These are phyloP conservation scores for Pezicula radicicola DNA, from an alignment of 2,329 filamentous ascomycete species.

Conservation along the genomic window DNA sequence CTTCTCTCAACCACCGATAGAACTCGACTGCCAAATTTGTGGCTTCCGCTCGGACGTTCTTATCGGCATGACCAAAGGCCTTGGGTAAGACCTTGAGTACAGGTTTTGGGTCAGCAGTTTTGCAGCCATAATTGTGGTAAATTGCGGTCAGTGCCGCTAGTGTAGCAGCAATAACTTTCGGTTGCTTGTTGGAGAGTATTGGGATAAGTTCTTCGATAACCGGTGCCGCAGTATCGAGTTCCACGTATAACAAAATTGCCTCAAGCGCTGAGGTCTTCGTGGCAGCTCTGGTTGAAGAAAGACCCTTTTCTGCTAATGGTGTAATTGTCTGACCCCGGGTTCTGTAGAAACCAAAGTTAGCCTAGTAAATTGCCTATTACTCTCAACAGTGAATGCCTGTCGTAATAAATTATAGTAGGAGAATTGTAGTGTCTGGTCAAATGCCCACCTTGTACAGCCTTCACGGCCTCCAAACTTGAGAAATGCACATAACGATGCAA, in stretches of 20 bases:
- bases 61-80: constrained; percentile 93
- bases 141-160: constrained; percentile 77
- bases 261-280: constrained; percentile 87
- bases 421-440: background rate
- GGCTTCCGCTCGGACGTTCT: constrained; percentile 93
- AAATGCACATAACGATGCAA: constrained; percentile 85
- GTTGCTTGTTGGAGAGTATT: constrained; percentile 80
- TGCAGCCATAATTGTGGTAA: constrained; percentile 92
- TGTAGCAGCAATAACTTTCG: constrained; percentile 79
- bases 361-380: no score
- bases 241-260: constrained; percentile 82
- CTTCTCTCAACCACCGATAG: constrained; percentile 94
- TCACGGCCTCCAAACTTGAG: constrained; percentile 85
- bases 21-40: constrained; percentile 90
- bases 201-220: constrained; percentile 89
- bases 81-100: constrained; percentile 86
- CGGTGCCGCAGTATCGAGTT: constrained; percentile 81
- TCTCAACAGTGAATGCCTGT: no score
- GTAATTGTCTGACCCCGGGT: constrained; percentile 73
- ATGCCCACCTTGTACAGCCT: constrained; percentile 62
- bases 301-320: constrained; percentile 85
- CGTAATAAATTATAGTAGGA: no score
- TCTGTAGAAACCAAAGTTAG: constrained; percentile 34
- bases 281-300: constrained; percentile 81
- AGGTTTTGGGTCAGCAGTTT: constrained; percentile 88